Evolutionary conservation across 345 rosid genomes (phyloP).

Genomic region (Salix purpurea): DNA sequence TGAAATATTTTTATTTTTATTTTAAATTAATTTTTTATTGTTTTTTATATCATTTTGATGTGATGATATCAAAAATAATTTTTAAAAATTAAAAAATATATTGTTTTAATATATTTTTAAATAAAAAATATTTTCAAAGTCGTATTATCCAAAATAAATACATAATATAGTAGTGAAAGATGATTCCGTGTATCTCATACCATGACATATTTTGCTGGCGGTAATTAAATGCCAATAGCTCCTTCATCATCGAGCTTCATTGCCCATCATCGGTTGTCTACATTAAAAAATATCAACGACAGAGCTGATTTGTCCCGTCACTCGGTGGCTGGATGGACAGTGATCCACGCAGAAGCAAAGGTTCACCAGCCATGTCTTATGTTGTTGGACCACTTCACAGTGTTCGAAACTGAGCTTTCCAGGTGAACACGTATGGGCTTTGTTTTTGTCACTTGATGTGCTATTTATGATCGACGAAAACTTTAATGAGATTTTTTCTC

Average conservation of each 20-base stretch:
- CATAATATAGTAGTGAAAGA: not conserved
- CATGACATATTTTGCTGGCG: not conserved
- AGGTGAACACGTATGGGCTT: conserved; percentile 25
- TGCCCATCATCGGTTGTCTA: not conserved
- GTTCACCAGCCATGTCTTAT: not conserved
- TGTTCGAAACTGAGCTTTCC: conserved; percentile 17
- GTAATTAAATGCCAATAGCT: no score
- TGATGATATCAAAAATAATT: no score
- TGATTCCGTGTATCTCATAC: not conserved
- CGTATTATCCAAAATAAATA: not conserved
- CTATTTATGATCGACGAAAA: not conserved
- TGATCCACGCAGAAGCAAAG: not conserved
- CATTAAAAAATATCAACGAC: not conserved
- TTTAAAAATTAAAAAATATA: no score
- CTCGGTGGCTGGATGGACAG: not conserved
- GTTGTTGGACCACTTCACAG: conserved; percentile 24
- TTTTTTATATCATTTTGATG: no score
- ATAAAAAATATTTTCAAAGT: no score
- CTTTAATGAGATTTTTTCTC: not conserved
- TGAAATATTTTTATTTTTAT: no score
- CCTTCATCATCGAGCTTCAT: no score
- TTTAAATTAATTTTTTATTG: no score
- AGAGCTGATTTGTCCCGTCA: not conserved
- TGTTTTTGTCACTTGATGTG: conserved; percentile 16
- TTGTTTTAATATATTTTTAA: no score